These are phyloP conservation scores for Domatiomyces globalis DNA, from an alignment of 2,329 filamentous ascomycete genomes.

Conservation along the genomic window DNA sequence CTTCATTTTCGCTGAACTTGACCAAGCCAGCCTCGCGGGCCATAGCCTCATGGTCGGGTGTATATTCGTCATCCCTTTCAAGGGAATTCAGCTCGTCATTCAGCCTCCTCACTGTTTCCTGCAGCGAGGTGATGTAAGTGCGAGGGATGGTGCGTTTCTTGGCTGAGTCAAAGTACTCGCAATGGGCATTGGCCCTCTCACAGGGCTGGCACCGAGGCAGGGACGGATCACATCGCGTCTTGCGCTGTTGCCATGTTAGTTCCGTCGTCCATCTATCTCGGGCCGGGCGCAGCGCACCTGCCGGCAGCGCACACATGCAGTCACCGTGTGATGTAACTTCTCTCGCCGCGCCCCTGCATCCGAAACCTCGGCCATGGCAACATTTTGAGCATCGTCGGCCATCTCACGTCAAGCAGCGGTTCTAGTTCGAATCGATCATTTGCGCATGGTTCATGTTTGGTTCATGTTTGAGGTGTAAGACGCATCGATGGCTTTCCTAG, in stretches of 20 bases:
- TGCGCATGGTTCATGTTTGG: background rate
- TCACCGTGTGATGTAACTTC: slow-evolving; percentile 29
- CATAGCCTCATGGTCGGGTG: slow-evolving; percentile 66
- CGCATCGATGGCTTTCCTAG: background rate
- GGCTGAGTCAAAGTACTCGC: slow-evolving; percentile 88
- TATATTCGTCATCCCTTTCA: slow-evolving; percentile 60
- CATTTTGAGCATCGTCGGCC: slow-evolving; percentile 9
- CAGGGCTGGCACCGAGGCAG: slow-evolving; percentile 85
- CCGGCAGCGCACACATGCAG: slow-evolving; percentile 36
- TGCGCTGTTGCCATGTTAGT: slow-evolving; percentile 50
- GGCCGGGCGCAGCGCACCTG: slow-evolving; percentile 26
- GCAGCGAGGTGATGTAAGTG: slow-evolving; percentile 81
- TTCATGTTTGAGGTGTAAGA: background rate
- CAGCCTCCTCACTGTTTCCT: slow-evolving; percentile 68
- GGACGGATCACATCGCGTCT: slow-evolving; percentile 88
- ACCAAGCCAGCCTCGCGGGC: slow-evolving; percentile 77
- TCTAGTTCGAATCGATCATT: background rate
- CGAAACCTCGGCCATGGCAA: slow-evolving; percentile 11
- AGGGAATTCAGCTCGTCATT: slow-evolving; percentile 68
- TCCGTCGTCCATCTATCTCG: background rate
- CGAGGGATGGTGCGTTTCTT: slow-evolving; percentile 77
- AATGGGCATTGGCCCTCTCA: slow-evolving; percentile 76
- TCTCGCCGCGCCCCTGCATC: slow-evolving; percentile 4
- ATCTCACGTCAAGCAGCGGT: slow-evolving; percentile 1
- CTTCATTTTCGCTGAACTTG: slow-evolving; percentile 69